Conservation (phyloP, 2,329 filamentous ascomycete species). For the Teratosphaeria nubilosa region DNA sequence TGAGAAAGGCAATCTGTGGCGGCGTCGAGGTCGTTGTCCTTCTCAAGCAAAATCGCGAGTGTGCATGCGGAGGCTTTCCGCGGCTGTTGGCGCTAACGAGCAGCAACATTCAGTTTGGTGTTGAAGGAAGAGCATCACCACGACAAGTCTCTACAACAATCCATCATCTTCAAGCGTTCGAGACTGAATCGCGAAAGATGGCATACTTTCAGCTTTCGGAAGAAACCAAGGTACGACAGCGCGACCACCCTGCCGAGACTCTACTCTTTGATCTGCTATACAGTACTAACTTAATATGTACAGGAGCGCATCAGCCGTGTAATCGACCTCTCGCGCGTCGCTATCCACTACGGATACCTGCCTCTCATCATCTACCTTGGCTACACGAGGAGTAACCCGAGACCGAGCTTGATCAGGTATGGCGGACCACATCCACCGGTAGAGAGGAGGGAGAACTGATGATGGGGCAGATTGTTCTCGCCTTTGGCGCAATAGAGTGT, state of each 20-base stretch:
- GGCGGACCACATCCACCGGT: background rate
- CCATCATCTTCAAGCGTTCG: background rate
- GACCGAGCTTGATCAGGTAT: conserved; percentile 67
- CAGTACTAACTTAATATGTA: background rate
- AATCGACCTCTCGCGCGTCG: conserved; percentile 87
- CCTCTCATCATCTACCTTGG: conserved; percentile 95
- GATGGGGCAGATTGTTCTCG: conserved; percentile 14
- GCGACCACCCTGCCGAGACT: background rate
- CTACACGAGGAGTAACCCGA: conserved; percentile 88
- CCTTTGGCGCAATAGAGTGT: conserved; percentile 22
- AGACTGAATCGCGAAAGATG: conserved; percentile 7
- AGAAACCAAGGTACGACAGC: conserved; percentile 72
- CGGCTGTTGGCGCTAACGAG: background rate
- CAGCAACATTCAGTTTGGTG: background rate
- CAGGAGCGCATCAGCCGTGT: conserved; percentile 97
- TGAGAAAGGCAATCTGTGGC: background rate
- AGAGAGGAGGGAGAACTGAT: background rate
- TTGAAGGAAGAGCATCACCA: background rate
- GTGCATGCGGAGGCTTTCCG: background rate
- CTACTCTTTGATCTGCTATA: conserved; percentile 15
- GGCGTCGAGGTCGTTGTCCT: background rate
- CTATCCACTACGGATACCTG: conserved; percentile 96
- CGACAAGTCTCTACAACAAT: background rate
- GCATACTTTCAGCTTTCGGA: conserved; percentile 62
- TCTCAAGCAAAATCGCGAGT: background rate